Evolutionary conservation across 768 basidiomycete genomes (phyloP), one percentile per base, ranked within the genome.

Genomic region (Mycena chlorophos): DNA sequence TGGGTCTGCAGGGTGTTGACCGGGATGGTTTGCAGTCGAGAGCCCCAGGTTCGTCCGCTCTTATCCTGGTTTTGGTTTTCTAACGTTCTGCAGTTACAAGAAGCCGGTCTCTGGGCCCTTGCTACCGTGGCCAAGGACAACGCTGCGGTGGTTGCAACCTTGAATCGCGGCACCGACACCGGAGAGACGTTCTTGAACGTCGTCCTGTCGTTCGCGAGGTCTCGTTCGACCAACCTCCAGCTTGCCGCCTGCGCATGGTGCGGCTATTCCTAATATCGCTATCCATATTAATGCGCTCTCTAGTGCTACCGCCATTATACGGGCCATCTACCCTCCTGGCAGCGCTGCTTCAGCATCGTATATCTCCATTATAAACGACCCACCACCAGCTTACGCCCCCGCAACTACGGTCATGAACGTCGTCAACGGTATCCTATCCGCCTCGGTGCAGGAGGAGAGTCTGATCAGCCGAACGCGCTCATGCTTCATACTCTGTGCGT

Each of bases 401-500:
- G 74, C 81, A 0, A 74, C 83, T 47, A 81, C 83, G 1, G 77
- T 92, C n/a, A 80, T 90, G 52, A 85, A 88, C 60, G 80, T 89
- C 40, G 71, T 91, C 28, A 87, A 85, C 58, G 78, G 84, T 3
- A 73, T 89, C 40, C 70, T 91, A 20, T 66, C 73, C 1, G 74
- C 76, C 2, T 64, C 75, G 4, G 63, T 63, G 14, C 13, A 8
- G n/a, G 40, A 6, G 1, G 80, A 84, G 47, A 65, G 71, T 22
- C 67, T 74, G 3, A 68, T 70, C 42, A 78, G 69, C 17, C 77
- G 81, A 29, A 84, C 83, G 1, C 87, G 81, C 66, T 86, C 89
- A 0, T 92, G 91, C 66, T 89, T 88, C 65, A 80, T 87, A 16
- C 70, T 96, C 0, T 85, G 90, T 93, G 55, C 14, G 85, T 77